These are phyloP conservation scores for Aspergillus sclerotialis DNA, from an alignment of 2,329 filamentous ascomycete genomes.

Conservation along the genomic window DNA sequence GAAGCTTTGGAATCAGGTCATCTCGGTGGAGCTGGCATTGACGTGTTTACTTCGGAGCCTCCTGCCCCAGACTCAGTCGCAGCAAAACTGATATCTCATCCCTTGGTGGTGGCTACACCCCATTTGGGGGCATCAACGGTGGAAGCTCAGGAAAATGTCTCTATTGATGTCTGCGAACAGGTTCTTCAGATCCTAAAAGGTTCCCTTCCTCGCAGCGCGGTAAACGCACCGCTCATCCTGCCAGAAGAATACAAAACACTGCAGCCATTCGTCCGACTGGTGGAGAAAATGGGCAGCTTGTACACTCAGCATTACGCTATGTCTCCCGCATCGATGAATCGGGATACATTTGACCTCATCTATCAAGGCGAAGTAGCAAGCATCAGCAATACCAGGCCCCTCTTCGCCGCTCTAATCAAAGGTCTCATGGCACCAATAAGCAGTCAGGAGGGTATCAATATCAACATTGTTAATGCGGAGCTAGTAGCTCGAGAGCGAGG, in stretches of 20 bases:
- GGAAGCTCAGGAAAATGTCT: constrained; percentile 79
- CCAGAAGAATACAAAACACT: constrained; percentile 73
- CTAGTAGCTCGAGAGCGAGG: constrained; percentile 70
- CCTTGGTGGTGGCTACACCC: constrained; percentile 68
- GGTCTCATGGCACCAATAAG: constrained; percentile 65
- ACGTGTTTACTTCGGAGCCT: constrained; percentile 73
- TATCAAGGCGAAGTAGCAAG: constrained; percentile 69
- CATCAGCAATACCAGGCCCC: constrained; percentile 67
- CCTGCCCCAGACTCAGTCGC: constrained; percentile 57
- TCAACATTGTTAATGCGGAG: constrained; percentile 78
- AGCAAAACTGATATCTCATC: constrained; percentile 57
- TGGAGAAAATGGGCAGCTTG: constrained; percentile 71
- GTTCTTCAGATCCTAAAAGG: constrained; percentile 67
- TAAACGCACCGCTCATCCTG: constrained; percentile 75
- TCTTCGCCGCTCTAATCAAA: constrained; percentile 73
- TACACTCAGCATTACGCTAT: constrained; percentile 68
- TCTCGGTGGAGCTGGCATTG: constrained; percentile 70
- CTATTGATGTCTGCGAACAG: constrained; percentile 74
- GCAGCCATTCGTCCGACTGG: constrained; percentile 66
- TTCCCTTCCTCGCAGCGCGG: constrained; percentile 66
- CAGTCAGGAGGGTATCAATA: constrained; percentile 57
- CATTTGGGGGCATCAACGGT: constrained; percentile 74
- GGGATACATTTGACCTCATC: constrained; percentile 65
- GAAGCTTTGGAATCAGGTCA: constrained; percentile 62
- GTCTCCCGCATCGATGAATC: constrained; percentile 40